Percentiles rank a stretch among this genome's conserved stretches.
Conservation (phyloP, 148 eudicot genomes). For the Rhododendron griersonianum region DNA sequence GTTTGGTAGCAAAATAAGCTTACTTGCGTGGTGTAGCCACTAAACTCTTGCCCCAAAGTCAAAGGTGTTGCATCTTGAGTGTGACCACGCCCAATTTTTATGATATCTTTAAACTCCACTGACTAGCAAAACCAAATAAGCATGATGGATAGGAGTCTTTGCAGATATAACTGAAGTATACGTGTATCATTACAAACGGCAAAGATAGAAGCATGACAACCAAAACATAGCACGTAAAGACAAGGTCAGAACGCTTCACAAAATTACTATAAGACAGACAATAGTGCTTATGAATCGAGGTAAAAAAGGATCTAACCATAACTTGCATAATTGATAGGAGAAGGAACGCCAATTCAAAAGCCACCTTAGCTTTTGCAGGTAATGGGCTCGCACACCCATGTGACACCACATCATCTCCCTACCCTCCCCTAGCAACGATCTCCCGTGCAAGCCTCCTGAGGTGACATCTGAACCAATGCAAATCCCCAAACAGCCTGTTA, state of each 20-base stretch:
- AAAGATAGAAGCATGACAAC: slow-evolving; percentile 1
- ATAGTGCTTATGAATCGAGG: neutral
- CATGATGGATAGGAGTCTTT: neutral
- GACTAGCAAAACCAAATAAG: slow-evolving; percentile 36
- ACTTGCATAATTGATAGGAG: neutral
- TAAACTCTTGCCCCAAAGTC: slow-evolving; percentile 98
- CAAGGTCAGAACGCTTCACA: neutral
- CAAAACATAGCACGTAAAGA: neutral
- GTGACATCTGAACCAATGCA: neutral
- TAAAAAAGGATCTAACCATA: neutral
- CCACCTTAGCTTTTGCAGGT: neutral
- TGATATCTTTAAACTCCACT: slow-evolving; percentile 77
- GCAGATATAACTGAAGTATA: neutral
- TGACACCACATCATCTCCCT: neutral
- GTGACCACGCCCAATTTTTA: slow-evolving; percentile 97
- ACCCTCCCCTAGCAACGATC: neutral
- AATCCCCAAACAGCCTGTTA: neutral
- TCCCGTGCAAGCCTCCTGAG: neutral
- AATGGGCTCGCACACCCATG: neutral
- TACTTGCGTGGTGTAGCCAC: slow-evolving; percentile 95
- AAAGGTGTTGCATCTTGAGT: slow-evolving; percentile 99
- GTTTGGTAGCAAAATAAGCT: slow-evolving; percentile 21
- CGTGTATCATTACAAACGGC: neutral
- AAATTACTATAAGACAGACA: neutral
- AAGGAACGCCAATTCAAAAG: neutral